Percentiles rank a stretch among this genome's conserved stretches.
phyloP scores from a whole-genome alignment of 352 stramenopile genomes.

The Phytophthora vignae region DNA sequence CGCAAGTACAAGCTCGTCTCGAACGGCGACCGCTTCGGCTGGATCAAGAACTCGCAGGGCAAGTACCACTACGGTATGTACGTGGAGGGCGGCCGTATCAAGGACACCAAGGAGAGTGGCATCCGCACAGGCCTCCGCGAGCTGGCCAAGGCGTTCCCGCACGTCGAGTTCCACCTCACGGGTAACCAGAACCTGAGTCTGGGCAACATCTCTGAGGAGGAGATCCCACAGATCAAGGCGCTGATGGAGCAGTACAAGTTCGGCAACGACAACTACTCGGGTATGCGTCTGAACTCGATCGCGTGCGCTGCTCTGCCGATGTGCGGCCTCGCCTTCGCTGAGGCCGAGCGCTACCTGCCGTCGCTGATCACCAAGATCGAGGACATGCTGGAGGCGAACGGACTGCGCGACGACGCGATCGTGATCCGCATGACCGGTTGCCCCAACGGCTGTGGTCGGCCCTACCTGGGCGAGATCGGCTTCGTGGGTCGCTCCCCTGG shows the following conservation, averaged over 20 bases:
- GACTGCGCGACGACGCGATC: constrained; percentile 95
- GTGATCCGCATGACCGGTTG: constrained; percentile 99
- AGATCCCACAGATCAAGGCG: constrained; percentile 92
- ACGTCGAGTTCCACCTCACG: constrained; percentile 94
- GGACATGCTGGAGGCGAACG: constrained; percentile 89
- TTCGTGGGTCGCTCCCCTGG: constrained; percentile 97
- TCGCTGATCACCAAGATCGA: constrained; percentile 94
- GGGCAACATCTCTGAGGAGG: constrained; percentile 90
- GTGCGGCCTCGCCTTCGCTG: constrained; percentile 97
- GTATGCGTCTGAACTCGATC: constrained; percentile 91
- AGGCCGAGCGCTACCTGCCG: constrained; percentile 96
- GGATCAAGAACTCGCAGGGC: constrained; percentile 75
- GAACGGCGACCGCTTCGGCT: constrained; percentile 82
- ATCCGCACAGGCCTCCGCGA: constrained; percentile 92
- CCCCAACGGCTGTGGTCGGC: constrained; percentile 96
- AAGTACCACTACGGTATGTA: constrained; percentile 88
- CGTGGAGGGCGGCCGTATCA: constrained; percentile 92
- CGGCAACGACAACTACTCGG: constrained; percentile 84
- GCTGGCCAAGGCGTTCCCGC: constrained; percentile 92
- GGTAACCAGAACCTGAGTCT: constrained; percentile 97
- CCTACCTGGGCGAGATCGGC: constrained; percentile 98
- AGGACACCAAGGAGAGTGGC: constrained; percentile 88
- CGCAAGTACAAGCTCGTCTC: constrained; percentile 71
- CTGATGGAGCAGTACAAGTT: constrained; percentile 94
- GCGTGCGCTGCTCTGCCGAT: constrained; percentile 96